Conservation (phyloP, 257 asterid species). For the Cinchona pubescens region DNA sequence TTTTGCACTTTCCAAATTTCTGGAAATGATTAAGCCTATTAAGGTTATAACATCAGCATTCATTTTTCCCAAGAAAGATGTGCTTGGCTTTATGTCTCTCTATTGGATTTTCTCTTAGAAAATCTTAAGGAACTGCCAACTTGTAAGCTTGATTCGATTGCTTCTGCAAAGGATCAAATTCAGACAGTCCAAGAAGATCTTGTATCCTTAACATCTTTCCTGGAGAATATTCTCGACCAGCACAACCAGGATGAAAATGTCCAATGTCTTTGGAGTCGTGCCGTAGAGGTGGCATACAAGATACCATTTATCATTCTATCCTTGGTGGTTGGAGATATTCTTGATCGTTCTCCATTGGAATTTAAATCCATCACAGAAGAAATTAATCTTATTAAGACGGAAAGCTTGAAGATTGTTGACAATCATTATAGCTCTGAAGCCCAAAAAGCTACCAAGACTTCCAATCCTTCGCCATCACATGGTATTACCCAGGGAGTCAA, state of each 20-base stretch:
- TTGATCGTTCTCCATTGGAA: background rate
- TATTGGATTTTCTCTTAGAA: background rate
- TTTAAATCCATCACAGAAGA: background rate
- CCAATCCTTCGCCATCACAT: background rate
- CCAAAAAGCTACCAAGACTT: too few species aligned
- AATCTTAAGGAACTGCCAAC: background rate
- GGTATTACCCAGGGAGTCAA: background rate
- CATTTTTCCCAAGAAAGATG: background rate
- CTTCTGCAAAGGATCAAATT: background rate
- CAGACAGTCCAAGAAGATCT: background rate
- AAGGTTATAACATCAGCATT: background rate
- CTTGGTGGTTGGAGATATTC: background rate
- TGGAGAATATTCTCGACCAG: background rate
- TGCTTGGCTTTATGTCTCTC: background rate
- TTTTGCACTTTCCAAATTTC: background rate
- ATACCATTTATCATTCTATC: constrained; percentile 8
- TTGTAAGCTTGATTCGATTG: background rate
- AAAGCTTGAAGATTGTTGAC: background rate
- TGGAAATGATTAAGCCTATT: background rate
- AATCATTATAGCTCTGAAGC: background rate
- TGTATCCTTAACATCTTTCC: background rate
- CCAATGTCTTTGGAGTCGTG: background rate
- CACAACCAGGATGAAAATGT: background rate
- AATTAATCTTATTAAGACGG: background rate
- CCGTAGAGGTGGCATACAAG: background rate